A percentile compares a stretch with the other conserved stretches of the same genome.
These are phyloP conservation scores for Arabidopsis lyrata DNA, from an alignment of 441 rosid species.

Conservation along the genomic window DNA sequence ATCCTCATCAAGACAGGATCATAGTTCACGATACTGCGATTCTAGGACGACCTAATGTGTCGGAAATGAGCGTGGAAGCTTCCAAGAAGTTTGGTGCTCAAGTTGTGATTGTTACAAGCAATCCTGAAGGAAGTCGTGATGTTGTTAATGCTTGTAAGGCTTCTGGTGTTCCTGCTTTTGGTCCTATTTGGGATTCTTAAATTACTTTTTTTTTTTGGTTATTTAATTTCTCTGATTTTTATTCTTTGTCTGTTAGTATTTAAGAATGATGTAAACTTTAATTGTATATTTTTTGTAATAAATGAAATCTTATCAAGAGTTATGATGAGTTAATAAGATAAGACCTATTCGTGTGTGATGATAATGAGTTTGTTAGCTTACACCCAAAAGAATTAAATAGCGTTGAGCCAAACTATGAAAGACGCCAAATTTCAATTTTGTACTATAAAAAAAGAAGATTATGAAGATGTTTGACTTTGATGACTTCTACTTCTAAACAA, in stretches of 20 bases:
- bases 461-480: too few species aligned
- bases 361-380: constrained; percentile 2
- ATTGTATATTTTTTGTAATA: neutral
- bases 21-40: constrained; percentile 73
- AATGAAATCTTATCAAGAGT: neutral
- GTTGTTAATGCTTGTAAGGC: constrained; percentile 67
- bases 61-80: constrained; percentile 66
- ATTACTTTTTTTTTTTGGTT: neutral
- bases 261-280: neutral
- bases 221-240: neutral
- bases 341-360: neutral
- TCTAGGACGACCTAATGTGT: constrained; percentile 68
- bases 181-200: constrained; percentile 92
- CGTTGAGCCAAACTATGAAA: neutral
- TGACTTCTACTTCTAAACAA: neutral
- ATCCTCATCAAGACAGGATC: constrained; percentile 58
- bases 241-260: neutral
- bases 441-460: too few species aligned
- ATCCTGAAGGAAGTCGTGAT: constrained; percentile 85
- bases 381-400: neutral
- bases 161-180: constrained; percentile 69
- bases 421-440: too few species aligned
- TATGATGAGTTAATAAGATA: neutral
- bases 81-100: constrained; percentile 72
- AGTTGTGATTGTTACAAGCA: constrained; percentile 82